Evolutionary conservation across 2,329 filamentous ascomycete genomes (phyloP), one percentile per base, ranked within the genome.

Genomic region (Cercospora sesami): DNA sequence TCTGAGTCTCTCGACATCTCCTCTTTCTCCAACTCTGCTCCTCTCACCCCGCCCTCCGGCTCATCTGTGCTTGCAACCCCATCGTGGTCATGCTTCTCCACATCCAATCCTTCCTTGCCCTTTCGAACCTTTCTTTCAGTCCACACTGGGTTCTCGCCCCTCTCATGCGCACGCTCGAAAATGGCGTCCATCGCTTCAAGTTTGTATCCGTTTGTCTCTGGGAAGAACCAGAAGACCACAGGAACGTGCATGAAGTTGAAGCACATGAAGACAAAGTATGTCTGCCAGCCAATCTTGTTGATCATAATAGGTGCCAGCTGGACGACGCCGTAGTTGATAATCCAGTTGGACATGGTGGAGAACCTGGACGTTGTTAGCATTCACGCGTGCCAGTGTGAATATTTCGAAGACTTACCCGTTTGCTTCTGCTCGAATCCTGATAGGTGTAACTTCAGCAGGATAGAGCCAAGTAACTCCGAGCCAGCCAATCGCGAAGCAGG

Each of bases 391-490:
- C 6, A 3, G 16, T 8, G 36, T 39, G 16, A 39, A 39, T 39
- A 39, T n/a, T 39, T 39, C 36, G 6, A 39, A n/a, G 67, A 69
- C 77, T 85, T 86, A 78, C 1, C 84, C 84, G 72, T 85, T 85
- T 42, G 84, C 84, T 78, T 85, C 85, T 55, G 83, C 82, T 60
- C 84, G 81, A 5, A 83, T 86, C 74, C 83, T 83, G 72, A 85
- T 68, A 21, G 70, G 68, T 1, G 69, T 85, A 72, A 85, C 60
- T 71, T 78, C 75, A 16, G 76, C 75, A 16, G 75, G 74, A 51
- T 77, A 78, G 4, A 77, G 66, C 75, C 75, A 77, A 2, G 75
- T 75, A 18, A 77, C 71, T 5, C 75, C 74, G 1, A 78, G 69
- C 75, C 75, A 77, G n/a, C 72, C 72, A 26, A 76, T 68, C 6